Percentiles rank a stretch among this genome's conserved stretches.
These are phyloP conservation scores for Vaccinium vitisidaea DNA, from an alignment of 148 eudicot genomes.

Conservation along the genomic window DNA sequence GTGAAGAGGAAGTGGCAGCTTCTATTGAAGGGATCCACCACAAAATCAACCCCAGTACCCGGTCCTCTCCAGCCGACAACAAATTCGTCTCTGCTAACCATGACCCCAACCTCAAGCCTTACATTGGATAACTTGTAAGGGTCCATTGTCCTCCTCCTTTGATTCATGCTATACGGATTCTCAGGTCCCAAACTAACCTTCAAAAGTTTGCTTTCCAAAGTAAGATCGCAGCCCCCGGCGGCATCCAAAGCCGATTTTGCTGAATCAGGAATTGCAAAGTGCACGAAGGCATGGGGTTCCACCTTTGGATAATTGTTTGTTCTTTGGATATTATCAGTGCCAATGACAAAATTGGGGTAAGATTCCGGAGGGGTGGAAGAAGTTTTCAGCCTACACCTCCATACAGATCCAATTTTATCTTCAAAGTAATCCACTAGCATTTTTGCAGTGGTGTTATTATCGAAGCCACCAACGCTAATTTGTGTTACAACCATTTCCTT, in stretches of 20 bases:
- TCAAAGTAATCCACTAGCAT: constrained; percentile 60
- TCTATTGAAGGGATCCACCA: constrained; percentile 74
- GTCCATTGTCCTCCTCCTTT: constrained; percentile 47
- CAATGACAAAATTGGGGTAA: constrained; percentile 45
- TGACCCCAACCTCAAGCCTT: constrained; percentile 51
- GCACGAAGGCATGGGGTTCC: constrained; percentile 88
- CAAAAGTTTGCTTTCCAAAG: constrained; percentile 31
- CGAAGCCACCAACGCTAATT: constrained; percentile 81
- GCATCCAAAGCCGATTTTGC: constrained; percentile 48
- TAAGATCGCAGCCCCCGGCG: constrained; percentile 44
- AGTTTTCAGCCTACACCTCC: constrained; percentile 85
- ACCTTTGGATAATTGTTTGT: constrained; percentile 52
- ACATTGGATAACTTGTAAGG: constrained; percentile 60
- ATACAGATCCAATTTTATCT: constrained; percentile 52
- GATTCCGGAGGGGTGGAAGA: constrained; percentile 81
- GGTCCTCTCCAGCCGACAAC: constrained; percentile 77
- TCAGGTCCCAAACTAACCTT: constrained; percentile 61
- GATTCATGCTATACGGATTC: constrained; percentile 59
- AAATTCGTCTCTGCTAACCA: constrained; percentile 52
- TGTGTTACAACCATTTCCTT: constrained; percentile 59
- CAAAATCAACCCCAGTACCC: constrained; percentile 50
- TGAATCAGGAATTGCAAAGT: constrained; percentile 53
- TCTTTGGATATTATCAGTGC: constrained; percentile 25
- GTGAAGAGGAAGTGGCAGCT: constrained; percentile 60
- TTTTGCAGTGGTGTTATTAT: constrained; percentile 49